Evolutionary conservation across 306 rosid genomes (phyloP).

Genomic region (Gastrolobium bilobum): DNA sequence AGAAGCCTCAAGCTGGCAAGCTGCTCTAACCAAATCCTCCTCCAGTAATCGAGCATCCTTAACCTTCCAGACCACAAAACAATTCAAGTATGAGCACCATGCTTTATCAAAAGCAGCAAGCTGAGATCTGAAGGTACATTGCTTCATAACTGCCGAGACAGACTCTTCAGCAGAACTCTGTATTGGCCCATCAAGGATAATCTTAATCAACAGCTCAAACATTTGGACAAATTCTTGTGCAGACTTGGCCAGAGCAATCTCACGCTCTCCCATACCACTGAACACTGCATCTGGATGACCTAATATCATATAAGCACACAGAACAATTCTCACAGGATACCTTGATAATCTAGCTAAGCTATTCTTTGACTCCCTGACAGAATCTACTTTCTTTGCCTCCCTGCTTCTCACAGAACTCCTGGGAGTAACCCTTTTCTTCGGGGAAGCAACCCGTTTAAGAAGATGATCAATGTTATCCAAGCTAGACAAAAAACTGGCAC

Average conservation of each 20-base stretch:
- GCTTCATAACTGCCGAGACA: conserved; percentile 58
- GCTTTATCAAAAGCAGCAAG: conserved; percentile 89
- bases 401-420: conserved; percentile 64
- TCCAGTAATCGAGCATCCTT: conserved; percentile 88
- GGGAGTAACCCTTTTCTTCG: conserved; percentile 77
- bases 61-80: conserved; percentile 92
- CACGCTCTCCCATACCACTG: conserved; percentile 84
- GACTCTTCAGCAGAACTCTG: conserved; percentile 70
- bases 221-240: conserved; percentile 77
- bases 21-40: conserved; percentile 96
- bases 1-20: conserved; percentile 96
- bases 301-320: conserved; percentile 90
- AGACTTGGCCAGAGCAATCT: conserved; percentile 77
- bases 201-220: conserved; percentile 76
- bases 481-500: conserved; percentile 55
- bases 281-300: conserved; percentile 92
- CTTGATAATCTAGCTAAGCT: conserved; percentile 66
- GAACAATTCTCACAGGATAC: conserved; percentile 84
- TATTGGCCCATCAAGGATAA: conserved; percentile 77
- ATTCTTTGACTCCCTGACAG: conserved; percentile 53
- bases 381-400: conserved; percentile 58
- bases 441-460: conserved; percentile 85
- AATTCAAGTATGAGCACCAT: conserved; percentile 92
- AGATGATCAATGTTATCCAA: conserved; percentile 94
- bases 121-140: conserved; percentile 84